phyloP scores from a whole-genome alignment of 108 stramenopile species.

The Aurantiochytrium sp. region DNA sequence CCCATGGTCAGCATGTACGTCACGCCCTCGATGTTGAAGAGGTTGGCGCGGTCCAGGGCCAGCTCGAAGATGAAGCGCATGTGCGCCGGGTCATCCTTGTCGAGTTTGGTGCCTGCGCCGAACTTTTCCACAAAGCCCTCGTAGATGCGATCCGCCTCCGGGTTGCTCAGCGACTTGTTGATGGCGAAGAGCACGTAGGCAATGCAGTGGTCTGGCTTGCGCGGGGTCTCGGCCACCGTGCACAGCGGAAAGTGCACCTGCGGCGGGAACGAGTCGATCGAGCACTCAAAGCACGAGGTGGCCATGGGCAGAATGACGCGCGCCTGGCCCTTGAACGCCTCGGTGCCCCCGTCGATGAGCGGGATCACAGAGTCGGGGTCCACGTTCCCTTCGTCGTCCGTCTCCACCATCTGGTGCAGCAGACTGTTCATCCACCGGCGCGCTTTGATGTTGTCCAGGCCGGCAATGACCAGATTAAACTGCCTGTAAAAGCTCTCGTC shows the following conservation, averaged over 20 bases:
- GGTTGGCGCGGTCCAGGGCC: slow-evolving; percentile 71
- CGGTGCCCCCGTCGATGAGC: slow-evolving; percentile 96
- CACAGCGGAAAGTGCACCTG: slow-evolving; percentile 85
- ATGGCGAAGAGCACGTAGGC: slow-evolving; percentile 68
- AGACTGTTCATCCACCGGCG: slow-evolving; percentile 59
- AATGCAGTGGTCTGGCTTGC: slow-evolving; percentile 97
- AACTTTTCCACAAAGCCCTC: slow-evolving; percentile 21
- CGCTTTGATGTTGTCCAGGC: slow-evolving; percentile 96
- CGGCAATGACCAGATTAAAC: slow-evolving; percentile 85
- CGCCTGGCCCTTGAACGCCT: slow-evolving; percentile 96
- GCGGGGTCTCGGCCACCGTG: slow-evolving; percentile 98
- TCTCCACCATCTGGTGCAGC: slow-evolving; percentile 74
- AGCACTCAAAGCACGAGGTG: slow-evolving; percentile 97
- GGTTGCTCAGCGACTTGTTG: not conserved
- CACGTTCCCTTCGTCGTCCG: slow-evolving; percentile 89
- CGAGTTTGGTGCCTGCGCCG: slow-evolving; percentile 50
- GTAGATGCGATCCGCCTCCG: not conserved
- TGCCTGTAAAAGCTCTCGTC: slow-evolving; percentile 75
- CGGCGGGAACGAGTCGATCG: slow-evolving; percentile 90
- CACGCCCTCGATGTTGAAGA: slow-evolving; percentile 79
- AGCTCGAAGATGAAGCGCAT: slow-evolving; percentile 92
- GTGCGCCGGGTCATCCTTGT: slow-evolving; percentile 85
- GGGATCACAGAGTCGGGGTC: slow-evolving; percentile 89
- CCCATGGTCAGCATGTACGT: slow-evolving; percentile 88
- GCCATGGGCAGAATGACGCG: slow-evolving; percentile 91